Evolutionary conservation across 139 green algal genomes (phyloP).

Genomic region (Chlorella sp.): DNA sequence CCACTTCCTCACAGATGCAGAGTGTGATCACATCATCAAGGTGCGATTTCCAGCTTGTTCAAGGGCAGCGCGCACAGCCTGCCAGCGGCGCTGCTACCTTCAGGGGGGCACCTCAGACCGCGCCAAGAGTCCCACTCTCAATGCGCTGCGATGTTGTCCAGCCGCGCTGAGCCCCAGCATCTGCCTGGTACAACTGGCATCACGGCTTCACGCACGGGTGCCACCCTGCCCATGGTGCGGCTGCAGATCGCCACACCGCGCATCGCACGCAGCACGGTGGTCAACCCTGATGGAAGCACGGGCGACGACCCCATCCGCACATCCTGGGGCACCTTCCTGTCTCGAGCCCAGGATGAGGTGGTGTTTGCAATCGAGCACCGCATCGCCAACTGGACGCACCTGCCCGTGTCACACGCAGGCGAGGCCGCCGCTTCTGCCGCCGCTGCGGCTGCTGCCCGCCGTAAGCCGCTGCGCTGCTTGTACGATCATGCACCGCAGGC

Average conservation of each 20-base stretch:
- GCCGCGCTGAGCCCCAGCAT: too few relatives aligned
- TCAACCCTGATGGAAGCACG: slow-evolving; percentile 53
- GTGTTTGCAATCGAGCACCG: slow-evolving; percentile 68
- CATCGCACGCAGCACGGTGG: slow-evolving; percentile 60
- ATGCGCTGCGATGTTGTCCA: too few relatives aligned
- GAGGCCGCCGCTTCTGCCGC: background rate
- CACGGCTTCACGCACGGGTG: too few relatives aligned
- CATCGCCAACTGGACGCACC: slow-evolving; percentile 74
- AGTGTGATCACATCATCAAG: slow-evolving; percentile 56
- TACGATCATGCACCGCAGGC: too few relatives aligned
- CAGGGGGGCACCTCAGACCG: too few relatives aligned
- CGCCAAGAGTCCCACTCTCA: too few relatives aligned
- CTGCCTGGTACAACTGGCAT: too few relatives aligned
- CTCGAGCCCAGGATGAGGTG: slow-evolving; percentile 56
- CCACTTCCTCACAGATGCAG: slow-evolving; percentile 52
- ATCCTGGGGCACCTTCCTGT: slow-evolving; percentile 65
- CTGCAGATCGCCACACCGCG: slow-evolving; percentile 33
- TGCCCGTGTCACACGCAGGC: slow-evolving; percentile 53
- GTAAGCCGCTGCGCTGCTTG: too few relatives aligned
- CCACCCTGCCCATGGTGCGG: background rate
- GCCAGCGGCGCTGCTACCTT: too few relatives aligned
- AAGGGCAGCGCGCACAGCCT: too few relatives aligned
- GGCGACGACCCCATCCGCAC: slow-evolving; percentile 56
- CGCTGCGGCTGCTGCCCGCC: background rate
- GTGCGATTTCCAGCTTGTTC: background rate